These are phyloP conservation scores for Microstegium vimineum DNA, from an alignment of 176 grass and related monocot species.

Conservation along the genomic window DNA sequence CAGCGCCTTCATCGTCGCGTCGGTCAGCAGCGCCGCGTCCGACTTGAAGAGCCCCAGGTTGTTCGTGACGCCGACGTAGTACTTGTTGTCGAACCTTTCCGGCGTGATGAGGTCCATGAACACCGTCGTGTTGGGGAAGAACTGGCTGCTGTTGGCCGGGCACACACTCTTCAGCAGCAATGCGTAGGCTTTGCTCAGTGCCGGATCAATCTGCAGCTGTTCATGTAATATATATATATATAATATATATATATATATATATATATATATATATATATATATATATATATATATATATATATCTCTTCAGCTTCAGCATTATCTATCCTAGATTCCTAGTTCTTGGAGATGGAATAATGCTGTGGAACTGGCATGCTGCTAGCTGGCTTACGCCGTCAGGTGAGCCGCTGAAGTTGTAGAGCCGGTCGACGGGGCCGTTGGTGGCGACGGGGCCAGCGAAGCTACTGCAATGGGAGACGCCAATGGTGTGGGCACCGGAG, in stretches of 20 bases:
- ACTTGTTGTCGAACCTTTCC: constrained; percentile 49
- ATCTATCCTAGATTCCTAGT: too few species aligned
- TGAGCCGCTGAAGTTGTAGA: constrained; percentile 39
- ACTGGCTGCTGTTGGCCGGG: constrained; percentile 29
- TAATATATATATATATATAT: too few species aligned
- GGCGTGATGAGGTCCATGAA: constrained; percentile 53
- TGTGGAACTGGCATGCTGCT: too few species aligned
- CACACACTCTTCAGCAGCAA: constrained; percentile 45
- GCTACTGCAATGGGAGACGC: constrained; percentile 40
- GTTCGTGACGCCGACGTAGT: constrained; percentile 46
- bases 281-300: too few species aligned
- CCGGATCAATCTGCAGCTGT: constrained; percentile 49
- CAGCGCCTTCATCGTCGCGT: constrained; percentile 28
- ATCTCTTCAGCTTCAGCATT: too few species aligned
- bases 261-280: too few species aligned
- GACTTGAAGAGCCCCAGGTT: constrained; percentile 49
- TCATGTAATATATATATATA: too few species aligned
- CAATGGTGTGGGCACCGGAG: constrained; percentile 57
- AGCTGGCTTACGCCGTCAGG: constrained; percentile 13
- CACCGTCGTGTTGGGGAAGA: constrained; percentile 31
- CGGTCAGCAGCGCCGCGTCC: constrained; percentile 34
- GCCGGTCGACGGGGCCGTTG: not conserved
- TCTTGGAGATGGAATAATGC: too few species aligned
- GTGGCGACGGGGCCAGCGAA: not conserved
- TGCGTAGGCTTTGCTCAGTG: constrained; percentile 51